Percentiles rank a stretch among this genome's conserved stretches.
phyloP scores from a whole-genome alignment of 257 asterid genomes.

The Nicotiana paniculata region DNA sequence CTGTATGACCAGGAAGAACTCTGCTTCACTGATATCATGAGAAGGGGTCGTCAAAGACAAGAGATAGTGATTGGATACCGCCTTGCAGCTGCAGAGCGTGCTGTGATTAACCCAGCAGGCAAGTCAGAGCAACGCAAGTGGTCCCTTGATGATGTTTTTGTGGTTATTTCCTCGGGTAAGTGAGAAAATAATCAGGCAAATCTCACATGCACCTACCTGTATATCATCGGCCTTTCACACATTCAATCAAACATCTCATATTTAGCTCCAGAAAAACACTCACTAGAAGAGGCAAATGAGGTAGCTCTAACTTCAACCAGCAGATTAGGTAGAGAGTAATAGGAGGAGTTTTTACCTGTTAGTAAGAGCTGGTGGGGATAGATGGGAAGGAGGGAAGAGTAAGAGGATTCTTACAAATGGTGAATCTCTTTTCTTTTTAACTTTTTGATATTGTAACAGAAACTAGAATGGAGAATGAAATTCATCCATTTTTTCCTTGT shows the following conservation, averaged over 20 bases:
- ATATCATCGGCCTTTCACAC: not conserved
- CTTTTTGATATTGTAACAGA: not conserved
- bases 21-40: constrained; percentile 76
- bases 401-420: not conserved
- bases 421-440: not conserved
- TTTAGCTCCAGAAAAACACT: not conserved
- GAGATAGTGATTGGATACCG: constrained; percentile 88
- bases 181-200: constrained; percentile 20
- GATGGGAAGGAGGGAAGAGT: not conserved
- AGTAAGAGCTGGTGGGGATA: not conserved
- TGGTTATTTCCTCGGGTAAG: constrained; percentile 65
- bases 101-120: constrained; percentile 70
- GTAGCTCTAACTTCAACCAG: constrained; percentile 3
- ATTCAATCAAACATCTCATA: not conserved
- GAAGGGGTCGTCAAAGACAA: constrained; percentile 69
- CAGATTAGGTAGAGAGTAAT: not conserved
- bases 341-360: not conserved
- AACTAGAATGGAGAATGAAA: not conserved
- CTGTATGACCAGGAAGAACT: constrained; percentile 89
- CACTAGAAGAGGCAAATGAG: not conserved
- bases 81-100: constrained; percentile 63
- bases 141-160: constrained; percentile 83
- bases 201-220: not conserved
- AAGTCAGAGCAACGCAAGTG: constrained; percentile 62
- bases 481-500: not conserved